Conservation (phyloP, 1,139 yeast species). For the Candida albicans region DNA sequence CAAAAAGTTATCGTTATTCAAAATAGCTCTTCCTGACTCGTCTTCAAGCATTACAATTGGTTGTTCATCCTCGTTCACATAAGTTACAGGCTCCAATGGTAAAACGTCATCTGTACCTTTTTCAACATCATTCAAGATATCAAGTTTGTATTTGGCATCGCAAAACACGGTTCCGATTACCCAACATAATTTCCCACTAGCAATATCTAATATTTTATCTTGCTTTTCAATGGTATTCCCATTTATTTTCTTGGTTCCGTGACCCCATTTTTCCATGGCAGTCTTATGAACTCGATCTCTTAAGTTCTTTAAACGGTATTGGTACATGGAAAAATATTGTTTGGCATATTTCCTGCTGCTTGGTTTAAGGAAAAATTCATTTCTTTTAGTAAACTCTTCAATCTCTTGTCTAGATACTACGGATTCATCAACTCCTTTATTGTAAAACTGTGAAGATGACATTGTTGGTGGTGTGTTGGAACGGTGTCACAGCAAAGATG, state of each 20-base stretch:
- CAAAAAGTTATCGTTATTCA: conserved; percentile 64
- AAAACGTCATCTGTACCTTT: conserved; percentile 54
- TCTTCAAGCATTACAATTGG: conserved; percentile 81
- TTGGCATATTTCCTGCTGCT: conserved; percentile 54
- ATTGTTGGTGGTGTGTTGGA: neutral
- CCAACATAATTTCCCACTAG: conserved; percentile 73
- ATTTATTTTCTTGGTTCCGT: conserved; percentile 41
- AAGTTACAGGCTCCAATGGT: conserved; percentile 35
- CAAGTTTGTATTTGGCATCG: conserved; percentile 82
- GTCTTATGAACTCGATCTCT: conserved; percentile 54
- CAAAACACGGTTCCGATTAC: conserved; percentile 87
- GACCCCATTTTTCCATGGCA: conserved; percentile 45
- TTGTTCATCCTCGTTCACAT: conserved; percentile 25
- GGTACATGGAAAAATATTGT: conserved; percentile 78
- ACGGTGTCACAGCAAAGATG: neutral
- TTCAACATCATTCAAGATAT: conserved; percentile 79
- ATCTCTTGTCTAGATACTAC: neutral
- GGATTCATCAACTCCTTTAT: neutral
- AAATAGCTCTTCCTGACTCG: conserved; percentile 83
- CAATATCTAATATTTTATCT: conserved; percentile 76
- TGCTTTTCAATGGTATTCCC: conserved; percentile 37
- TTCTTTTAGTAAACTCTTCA: conserved; percentile 6
- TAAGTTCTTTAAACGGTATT: conserved; percentile 55
- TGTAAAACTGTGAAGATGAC: conserved; percentile 2
- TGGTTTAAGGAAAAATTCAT: conserved; percentile 19